A percentile compares a stretch with the other conserved stretches of the same genome.
Evolutionary conservation across 805 yeast species (phyloP).

Genomic region (Kodamaea hsintzibuensis): DNA sequence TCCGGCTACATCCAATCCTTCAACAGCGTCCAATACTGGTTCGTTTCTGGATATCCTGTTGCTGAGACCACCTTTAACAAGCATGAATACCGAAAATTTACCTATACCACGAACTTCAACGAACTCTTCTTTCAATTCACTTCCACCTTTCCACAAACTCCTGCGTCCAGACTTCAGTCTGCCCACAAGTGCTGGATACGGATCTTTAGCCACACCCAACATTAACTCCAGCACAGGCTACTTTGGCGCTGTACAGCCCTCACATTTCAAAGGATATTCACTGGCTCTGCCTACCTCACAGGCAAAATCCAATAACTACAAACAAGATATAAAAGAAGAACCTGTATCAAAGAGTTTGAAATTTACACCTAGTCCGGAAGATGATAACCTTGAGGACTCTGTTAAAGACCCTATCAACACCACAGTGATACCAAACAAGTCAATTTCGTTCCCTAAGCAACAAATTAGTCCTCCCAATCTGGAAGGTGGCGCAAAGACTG

Average conservation of each 20-base stretch:
- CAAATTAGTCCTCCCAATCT: slow-evolving; percentile 6
- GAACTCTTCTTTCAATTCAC: not conserved
- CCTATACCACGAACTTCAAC: not conserved
- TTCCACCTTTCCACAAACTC: slow-evolving; percentile 5
- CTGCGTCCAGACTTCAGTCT: slow-evolving; percentile 3
- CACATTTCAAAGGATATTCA: not conserved
- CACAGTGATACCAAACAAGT: not conserved
- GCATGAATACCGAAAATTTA: not conserved
- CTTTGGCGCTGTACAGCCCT: not conserved
- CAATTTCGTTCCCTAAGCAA: not conserved
- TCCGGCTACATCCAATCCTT: not conserved
- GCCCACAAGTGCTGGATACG: not conserved
- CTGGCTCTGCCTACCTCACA: not conserved
- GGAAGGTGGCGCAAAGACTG: slow-evolving; percentile 1
- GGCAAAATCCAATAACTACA: not conserved
- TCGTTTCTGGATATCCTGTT: not conserved
- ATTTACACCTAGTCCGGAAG: slow-evolving; percentile 4
- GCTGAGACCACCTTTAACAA: not conserved
- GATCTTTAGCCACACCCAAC: not conserved
- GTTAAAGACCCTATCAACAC: not conserved
- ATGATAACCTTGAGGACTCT: not conserved
- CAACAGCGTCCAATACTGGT: not conserved
- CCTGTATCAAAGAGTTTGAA: not conserved
- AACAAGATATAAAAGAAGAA: not conserved
- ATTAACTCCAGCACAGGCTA: not conserved